Base-by-base conservation (phyloP, 2,329 filamentous ascomycete genomes). In the Fusarium foetens region DNA sequence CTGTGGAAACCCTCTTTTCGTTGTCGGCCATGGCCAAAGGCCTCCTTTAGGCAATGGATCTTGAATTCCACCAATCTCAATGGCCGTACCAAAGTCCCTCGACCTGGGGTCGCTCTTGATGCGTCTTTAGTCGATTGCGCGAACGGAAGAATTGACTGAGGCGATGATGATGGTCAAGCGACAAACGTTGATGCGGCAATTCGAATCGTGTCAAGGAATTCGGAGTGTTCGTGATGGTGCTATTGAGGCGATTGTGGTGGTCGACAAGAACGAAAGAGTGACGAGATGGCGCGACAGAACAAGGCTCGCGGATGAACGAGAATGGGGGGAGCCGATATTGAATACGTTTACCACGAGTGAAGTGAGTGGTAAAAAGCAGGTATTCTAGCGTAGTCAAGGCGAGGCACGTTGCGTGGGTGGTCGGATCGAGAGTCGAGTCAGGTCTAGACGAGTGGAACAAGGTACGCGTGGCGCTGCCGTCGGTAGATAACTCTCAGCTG, bases 21-120 rank as follows among this genome's bases (percentile, higher is more conserved):
- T 78, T 78, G 52, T 75, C 76, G 71, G 73, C 74, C 78, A 80
- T 80, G 77, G 75, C 77, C 73, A 70, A 68, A 58, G 67, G 75
- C 75, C 75, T 53, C 60, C 51, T 67, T 68, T 64, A 52, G 66
- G 63, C 53, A 61, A 58, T 57, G 53, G 13, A 46, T 68, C 67
- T 66, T 68, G 67, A 68, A 70, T 66, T 71, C 68, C 72, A 69
- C 72, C 75, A 77, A 63, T 63, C 63, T 64, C 41, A 53, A 41
- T 53, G 25, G 19, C 49, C 31, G 63, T 67, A 52, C 58, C 49
- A 29, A 51, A 58, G 29, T 52, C 43, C 43, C 54, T 64, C 41
- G 54, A 59, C 68, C 52, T 49, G 38, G 48, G 61, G 62, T 68
- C 42, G 53, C 55, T 58, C 62, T 61, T 59, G 64, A 45, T 53